Conservation (phyloP, 108 stramenopile genomes). For the Nitzschia inconspicua region DNA sequence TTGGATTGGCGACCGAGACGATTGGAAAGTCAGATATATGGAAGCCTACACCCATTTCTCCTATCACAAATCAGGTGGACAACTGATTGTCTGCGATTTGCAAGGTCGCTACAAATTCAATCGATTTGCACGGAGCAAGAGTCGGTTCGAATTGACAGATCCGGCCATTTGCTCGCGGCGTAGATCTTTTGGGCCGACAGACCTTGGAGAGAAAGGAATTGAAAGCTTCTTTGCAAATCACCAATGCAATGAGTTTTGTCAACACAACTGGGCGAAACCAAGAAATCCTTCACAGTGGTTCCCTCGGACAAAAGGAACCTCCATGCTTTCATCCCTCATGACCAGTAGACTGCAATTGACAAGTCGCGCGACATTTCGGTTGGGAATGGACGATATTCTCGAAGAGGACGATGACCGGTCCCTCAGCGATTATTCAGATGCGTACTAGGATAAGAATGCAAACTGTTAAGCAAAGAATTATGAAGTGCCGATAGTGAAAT, state of each 20-base stretch:
- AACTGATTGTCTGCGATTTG: constrained; percentile 65
- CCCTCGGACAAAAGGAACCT: constrained; percentile 34
- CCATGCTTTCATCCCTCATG: constrained; percentile 33
- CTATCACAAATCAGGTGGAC: constrained; percentile 55
- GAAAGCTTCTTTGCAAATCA: constrained; percentile 75
- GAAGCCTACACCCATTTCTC: constrained; percentile 70
- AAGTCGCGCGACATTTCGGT: not conserved
- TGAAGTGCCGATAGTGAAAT: no score
- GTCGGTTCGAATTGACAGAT: constrained; percentile 68
- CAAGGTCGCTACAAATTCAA: constrained; percentile 64
- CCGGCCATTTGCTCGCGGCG: constrained; percentile 53
- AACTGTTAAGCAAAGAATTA: no score
- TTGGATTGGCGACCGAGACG: constrained; percentile 33
- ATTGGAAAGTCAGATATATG: constrained; percentile 33
- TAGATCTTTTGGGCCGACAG: constrained; percentile 55
- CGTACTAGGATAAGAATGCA: no score
- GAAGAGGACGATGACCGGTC: not conserved
- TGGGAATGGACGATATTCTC: not conserved
- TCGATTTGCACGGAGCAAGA: constrained; percentile 31
- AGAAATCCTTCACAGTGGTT: constrained; percentile 43
- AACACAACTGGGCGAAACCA: constrained; percentile 45
- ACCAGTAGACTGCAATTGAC: not conserved
- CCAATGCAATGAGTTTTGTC: constrained; percentile 61
- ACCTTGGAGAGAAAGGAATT: constrained; percentile 73
- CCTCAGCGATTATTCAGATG: not conserved